These are phyloP conservation scores for Sphenostylis stenocarpa DNA, from an alignment of 306 rosid species.

Conservation along the genomic window DNA sequence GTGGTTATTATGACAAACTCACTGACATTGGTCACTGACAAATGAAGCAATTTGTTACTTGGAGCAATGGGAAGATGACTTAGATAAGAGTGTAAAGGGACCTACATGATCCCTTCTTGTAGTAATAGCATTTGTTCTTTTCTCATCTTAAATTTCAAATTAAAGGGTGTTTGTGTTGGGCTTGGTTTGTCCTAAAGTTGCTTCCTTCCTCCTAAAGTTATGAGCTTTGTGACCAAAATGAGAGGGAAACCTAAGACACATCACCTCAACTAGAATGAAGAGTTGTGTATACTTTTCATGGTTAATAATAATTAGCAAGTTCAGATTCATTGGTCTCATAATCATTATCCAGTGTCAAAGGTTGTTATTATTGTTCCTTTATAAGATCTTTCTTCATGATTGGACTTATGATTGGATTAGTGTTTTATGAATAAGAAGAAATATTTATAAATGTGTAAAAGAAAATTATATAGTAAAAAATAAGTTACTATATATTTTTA, in stretches of 20 bases:
- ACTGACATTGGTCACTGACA: conserved; percentile 36
- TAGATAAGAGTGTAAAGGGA: conserved; percentile 10
- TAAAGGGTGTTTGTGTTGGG: conserved; percentile 18
- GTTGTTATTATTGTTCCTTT: conserved; percentile 13
- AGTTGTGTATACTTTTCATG: not conserved
- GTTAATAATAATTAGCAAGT: not conserved
- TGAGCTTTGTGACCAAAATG: conserved; percentile 41
- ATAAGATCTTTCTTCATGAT: conserved; percentile 9
- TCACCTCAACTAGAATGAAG: not conserved
- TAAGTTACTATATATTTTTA: too few relatives aligned
- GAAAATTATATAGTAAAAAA: too few relatives aligned
- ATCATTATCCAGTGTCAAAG: not conserved
- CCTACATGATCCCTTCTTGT: conserved; percentile 21
- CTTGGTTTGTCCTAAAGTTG: conserved; percentile 40
- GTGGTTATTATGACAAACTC: conserved; percentile 35
- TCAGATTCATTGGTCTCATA: not conserved
- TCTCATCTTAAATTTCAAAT: conserved; percentile 36
- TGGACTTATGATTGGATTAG: conserved; percentile 20
- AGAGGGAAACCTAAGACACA: conserved; percentile 38
- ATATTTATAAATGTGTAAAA: too few relatives aligned
- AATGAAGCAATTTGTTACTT: conserved; percentile 38
- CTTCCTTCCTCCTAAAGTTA: conserved; percentile 29
- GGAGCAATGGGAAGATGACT: conserved; percentile 29
- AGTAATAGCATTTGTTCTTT: not conserved
- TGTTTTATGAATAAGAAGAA: too few relatives aligned